Conservation (phyloP, 345 rosid species). For the Eucalyptus coolabah region DNA sequence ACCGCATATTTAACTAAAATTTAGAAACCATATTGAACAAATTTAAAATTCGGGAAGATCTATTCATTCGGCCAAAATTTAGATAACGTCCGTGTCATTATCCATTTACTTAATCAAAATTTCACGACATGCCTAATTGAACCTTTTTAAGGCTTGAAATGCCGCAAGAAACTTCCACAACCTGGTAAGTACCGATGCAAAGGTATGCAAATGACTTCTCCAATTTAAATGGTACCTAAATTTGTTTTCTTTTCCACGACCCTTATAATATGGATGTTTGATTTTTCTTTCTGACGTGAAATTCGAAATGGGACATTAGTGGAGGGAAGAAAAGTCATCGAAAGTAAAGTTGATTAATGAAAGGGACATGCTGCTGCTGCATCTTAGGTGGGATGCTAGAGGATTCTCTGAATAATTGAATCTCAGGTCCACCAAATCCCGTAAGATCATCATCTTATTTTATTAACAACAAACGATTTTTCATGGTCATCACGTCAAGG, state of each 20-base stretch:
- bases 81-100: fast-evolving
- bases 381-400: neutral
- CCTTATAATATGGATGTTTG: neutral
- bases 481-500: neutral
- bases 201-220: neutral
- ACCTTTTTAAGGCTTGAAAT: neutral
- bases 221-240: neutral
- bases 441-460: neutral
- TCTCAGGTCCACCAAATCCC: neutral
- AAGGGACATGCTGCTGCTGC: neutral
- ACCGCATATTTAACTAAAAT: too few species aligned
- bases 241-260: neutral
- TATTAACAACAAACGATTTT: neutral
- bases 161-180: neutral
- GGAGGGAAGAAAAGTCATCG: neutral
- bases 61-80: too few species aligned
- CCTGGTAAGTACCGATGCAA: neutral
- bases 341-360: neutral
- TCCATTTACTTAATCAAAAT: neutral
- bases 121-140: neutral
- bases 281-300: neutral
- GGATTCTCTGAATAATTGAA: neutral
- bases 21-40: too few species aligned
- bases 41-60: fast-evolving
- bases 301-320: neutral